phyloP scores from a whole-genome alignment of 2,329 filamentous ascomycete species.

The Madurella mycetomatis region DNA sequence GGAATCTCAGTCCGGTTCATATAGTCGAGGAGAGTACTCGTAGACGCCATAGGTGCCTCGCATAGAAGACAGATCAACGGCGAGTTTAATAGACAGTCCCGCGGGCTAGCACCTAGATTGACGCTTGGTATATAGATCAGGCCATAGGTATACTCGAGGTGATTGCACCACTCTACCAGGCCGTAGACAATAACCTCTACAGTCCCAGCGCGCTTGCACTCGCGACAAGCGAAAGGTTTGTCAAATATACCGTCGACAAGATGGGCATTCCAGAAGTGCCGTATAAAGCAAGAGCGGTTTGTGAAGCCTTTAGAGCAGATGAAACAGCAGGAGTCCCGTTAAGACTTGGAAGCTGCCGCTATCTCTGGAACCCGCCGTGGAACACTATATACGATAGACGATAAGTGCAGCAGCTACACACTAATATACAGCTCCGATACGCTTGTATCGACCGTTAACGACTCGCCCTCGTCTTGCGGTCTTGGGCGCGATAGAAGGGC shows the following conservation, averaged over 20 bases:
- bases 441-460: conserved; percentile 1
- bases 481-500: conserved; percentile 5
- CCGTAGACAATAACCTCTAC: conserved; percentile 9
- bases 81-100: conserved; percentile 6
- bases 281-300: conserved; percentile 7
- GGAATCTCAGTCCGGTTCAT: conserved; percentile 14
- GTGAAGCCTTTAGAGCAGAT: conserved; percentile 5
- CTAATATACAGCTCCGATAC: conserved; percentile 8
- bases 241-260: conserved; percentile 11
- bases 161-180: conserved; percentile 8
- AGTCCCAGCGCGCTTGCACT: conserved; percentile 6
- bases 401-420: conserved; percentile 7
- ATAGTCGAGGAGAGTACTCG: conserved; percentile 10
- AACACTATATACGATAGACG: conserved; percentile 5
- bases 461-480: conserved; percentile 1
- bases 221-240: conserved; percentile 10
- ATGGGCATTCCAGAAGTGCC: conserved; percentile 9
- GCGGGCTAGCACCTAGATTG: conserved; percentile 10
- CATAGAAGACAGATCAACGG: conserved; percentile 11
- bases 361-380: not conserved
- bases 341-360: conserved; percentile 6
- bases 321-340: conserved; percentile 8
- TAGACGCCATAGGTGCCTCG: conserved; percentile 9
- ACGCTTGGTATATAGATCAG: conserved; percentile 10
- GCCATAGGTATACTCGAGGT: conserved; percentile 14